Base-by-base conservation (phyloP, 2,329 filamentous ascomycete genomes). In the Hymenoscyphus albidus region DNA sequence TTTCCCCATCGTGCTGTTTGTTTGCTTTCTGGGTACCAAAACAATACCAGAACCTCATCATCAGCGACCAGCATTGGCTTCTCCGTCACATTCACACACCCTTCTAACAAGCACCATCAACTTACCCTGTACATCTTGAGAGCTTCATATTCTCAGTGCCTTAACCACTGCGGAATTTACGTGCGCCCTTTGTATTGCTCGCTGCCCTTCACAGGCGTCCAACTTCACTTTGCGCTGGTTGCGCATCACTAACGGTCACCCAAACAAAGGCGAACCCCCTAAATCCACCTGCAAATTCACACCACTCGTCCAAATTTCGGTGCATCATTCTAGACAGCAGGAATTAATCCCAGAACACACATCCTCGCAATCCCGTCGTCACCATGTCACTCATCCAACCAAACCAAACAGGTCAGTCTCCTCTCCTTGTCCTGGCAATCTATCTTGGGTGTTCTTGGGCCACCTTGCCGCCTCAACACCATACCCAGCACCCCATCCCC, bases 401-500 rank as follows among this genome's bases (percentile, higher is more conserved):
- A 64, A 56, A 61, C 38, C 62, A 60, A 51, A 31, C 62, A 60
- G 62, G 62, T 64, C 18, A 64, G 62, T 64, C 42, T 57, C 44
- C 44, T 44, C 48, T 61, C 62, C 58, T 42, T 51, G 61, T 42
- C 61, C 39, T 32, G 22, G 22, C 57, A 64, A 64, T 64, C 62
- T 56, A 59, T 63, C 39, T 42, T 58, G 67, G 62, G 67, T 65
- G 68, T 27, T 27, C 27, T 27, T 27, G 27, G 27, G 27, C 27
- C 27, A 27, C 35, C 35, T 35, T 35, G 35, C 44, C 68, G 66
- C 67, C 68, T 70, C 68, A 56, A 65, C 42, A 58, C 51, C 64
- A 66, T 65, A 68, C 66, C 65, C 65, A 62, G 63, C 59, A 54
- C 22, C 55, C 62, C 61, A 59, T 69, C 69, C 66, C 73, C 72